Evolutionary conservation across 352 stramenopile species (phyloP), one percentile per base, ranked within the genome.

Genomic region (Globisporangium nunn): DNA sequence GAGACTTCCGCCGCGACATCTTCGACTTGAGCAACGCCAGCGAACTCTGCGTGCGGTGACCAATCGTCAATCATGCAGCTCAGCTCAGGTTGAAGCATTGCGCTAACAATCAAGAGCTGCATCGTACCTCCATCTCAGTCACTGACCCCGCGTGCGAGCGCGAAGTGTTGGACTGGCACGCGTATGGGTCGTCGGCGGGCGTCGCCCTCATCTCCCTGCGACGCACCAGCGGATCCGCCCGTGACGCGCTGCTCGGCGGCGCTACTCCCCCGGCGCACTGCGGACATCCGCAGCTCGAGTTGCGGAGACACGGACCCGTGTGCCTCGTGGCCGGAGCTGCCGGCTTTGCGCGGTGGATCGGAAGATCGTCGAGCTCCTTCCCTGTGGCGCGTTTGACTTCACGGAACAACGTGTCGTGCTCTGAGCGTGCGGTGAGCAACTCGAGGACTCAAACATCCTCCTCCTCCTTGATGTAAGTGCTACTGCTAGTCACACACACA

Each of bases 361-460:
- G 74, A 35, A 88, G 56, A 51, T 88, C 77, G 56, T 87, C 72
- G 28, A 92, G 71, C 30, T 78, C 74, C 58, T 78, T 70, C 33
- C 81, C 81, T 62, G 81, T 92, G 29, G 79, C 58, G 28, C 75
- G 75, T 62, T 90, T 92, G n/a, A 90, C 77, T 77, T 90, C 81
- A 65, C 74, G 75, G 54, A 85, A 87, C 64, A 92, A 72, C 56
- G 81, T 74, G 60, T 92, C 81, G 75, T 92, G 75, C 59, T 90
- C 81, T 92, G 55, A 65, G 58, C 68, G 4, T 15, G 43, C 44
- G 44, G 73, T 72, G 69, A 72, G 60, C 57, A 73, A 41, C 23
- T 23, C 23, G 23, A 23, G 23, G 23, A 23, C 23, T 23, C 18
- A 51, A 37, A 50, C 12, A 47, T 53, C 53, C 41, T 55, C 47